Percentiles rank a stretch among this genome's conserved stretches.
Evolutionary conservation across 164 flowering plant genomes (phyloP).

Genomic region (Euptelea pleiosperma): DNA sequence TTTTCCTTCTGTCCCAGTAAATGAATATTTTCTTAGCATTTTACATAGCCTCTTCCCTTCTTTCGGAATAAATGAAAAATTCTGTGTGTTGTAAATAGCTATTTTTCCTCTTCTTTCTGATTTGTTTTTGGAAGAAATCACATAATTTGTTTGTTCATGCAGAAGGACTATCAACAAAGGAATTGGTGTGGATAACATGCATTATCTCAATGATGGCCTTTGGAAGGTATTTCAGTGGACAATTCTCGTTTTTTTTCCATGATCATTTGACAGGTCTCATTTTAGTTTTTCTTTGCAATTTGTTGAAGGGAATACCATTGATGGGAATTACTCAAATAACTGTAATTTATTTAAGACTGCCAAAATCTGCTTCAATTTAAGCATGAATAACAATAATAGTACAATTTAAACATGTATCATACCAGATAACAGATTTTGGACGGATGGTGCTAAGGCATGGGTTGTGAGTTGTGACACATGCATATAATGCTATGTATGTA

Average conservation of each 20-base stretch:
- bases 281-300: not conserved
- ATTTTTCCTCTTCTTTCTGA: not conserved
- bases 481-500: too few relatives aligned
- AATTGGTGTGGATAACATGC: conserved; percentile 99
- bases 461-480: too few relatives aligned
- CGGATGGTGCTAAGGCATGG: too few relatives aligned
- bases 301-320: not conserved
- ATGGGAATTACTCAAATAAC: not conserved
- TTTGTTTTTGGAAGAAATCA: not conserved
- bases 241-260: too few relatives aligned
- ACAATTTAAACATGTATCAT: not conserved
- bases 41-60: too few relatives aligned
- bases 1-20: not conserved
- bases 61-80: not conserved
- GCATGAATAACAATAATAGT: too few relatives aligned
- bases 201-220: conserved; percentile 97
- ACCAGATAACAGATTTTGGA: too few relatives aligned
- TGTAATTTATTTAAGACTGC: not conserved
- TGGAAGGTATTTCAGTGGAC: too few relatives aligned
- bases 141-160: conserved; percentile 27
- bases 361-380: too few relatives aligned
- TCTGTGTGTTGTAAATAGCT: too few relatives aligned
- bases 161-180: conserved; percentile 91
- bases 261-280: not conserved
- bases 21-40: not conserved